phyloP scores from a whole-genome alignment of 169 alveolate species.

The Plasmodium vivax region DNA sequence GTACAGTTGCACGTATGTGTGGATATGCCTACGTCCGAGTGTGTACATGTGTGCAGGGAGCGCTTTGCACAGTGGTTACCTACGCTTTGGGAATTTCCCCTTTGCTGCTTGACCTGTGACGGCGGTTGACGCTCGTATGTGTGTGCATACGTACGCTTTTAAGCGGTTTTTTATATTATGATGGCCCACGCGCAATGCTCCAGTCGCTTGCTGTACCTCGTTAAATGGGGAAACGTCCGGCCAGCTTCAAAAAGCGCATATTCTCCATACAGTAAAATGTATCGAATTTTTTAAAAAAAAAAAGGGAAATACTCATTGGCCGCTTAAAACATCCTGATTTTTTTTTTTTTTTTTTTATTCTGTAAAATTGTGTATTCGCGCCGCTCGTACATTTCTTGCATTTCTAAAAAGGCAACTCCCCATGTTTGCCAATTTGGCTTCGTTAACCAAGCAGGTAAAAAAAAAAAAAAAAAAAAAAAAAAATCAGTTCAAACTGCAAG shows the following conservation, averaged over 20 bases:
- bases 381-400: background rate
- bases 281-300: background rate
- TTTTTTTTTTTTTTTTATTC: background rate
- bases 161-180: background rate
- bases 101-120: background rate
- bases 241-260: background rate
- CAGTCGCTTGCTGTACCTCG: background rate
- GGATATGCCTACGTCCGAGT: background rate
- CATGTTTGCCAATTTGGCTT: background rate
- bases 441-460: background rate
- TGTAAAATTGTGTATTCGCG: background rate
- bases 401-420: background rate
- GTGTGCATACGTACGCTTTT: background rate
- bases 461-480: background rate
- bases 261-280: background rate
- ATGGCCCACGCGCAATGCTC: background rate
- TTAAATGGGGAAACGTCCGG: background rate
- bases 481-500: background rate
- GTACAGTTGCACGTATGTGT: background rate
- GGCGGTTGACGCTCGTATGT: background rate
- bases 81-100: background rate
- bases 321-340: background rate
- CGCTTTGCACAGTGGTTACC: background rate
- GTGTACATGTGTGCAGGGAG: background rate
- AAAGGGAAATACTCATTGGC: background rate